Evolutionary conservation across 2,329 filamentous ascomycete species (phyloP), one percentile per base, ranked within the genome.

Genomic region (Rhexocercosporidium sp.): DNA sequence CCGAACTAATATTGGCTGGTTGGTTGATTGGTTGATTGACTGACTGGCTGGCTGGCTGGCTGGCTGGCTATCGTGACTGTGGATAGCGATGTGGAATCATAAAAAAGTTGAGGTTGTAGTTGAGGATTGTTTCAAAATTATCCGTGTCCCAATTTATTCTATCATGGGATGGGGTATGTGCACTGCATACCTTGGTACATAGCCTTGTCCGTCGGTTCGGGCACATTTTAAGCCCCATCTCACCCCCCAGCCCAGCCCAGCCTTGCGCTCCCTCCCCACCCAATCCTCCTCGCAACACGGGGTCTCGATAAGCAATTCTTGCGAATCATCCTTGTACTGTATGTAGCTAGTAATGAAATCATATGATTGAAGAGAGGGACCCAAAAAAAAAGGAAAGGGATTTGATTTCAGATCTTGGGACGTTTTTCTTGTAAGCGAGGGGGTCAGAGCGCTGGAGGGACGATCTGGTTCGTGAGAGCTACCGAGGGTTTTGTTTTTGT

Each of bases 301-400:
- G 27, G 8, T 53, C 49, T 9, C 27, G 25, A 53, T 53, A 31
- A 53, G 49, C 49, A 53, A 53, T 16, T 31, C 49, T 53, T 53
- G 49, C 49, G 49, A 53, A 53, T 53, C 49, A 53, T 53, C 49
- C 25, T 18, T 53, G 49, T 51, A 37, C 34, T 37, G 34, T 39
- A 39, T 39, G 34, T 39, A 2, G 8, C 34, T 2, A 44, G 39
- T 44, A 44, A 44, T 12, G n/a, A 5, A 39, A 39, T 39, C 34
- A 14, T 18, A 44, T 44, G 39, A 44, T 44, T 12, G 14, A 44
- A 9, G 14, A 4, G n/a, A 16, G n/a, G 25, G 31, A 16, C 49
- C 11, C 4, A n/a, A n/a, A 5, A 34, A 20, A 25, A 25, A 25
- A 25, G 7, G 34, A 34, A 34, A 54, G 51, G 34, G 6, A 31